These are phyloP conservation scores for Russula brevipes DNA, from an alignment of 768 basidiomycete genomes.

Conservation along the genomic window DNA sequence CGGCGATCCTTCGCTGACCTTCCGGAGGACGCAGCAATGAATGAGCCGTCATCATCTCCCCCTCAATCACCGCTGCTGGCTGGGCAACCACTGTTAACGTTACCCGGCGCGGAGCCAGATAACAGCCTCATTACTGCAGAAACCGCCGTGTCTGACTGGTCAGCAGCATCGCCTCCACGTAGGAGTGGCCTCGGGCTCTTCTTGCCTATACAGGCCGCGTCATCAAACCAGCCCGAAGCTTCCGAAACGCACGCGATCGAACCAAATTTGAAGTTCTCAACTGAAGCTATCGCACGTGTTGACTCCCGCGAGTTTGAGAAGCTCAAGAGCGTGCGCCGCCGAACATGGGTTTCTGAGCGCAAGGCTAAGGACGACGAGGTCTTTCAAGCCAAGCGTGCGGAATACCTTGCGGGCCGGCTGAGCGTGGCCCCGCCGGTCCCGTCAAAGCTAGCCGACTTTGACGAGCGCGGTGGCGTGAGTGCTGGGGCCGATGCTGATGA, in stretches of 20 bases:
- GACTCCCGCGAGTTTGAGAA: constrained; percentile 16
- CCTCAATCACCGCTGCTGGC: constrained; percentile 4
- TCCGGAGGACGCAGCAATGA: constrained; percentile 14
- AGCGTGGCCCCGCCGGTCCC: constrained; percentile 24
- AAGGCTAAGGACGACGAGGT: constrained; percentile 24
- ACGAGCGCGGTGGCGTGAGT: constrained; percentile 30
- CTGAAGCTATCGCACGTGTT: constrained; percentile 10
- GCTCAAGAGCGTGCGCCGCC: constrained; percentile 22
- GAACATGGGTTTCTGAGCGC: constrained; percentile 23
- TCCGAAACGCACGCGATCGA: constrained; percentile 16
- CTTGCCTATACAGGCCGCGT: constrained; percentile 23
- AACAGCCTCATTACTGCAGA: constrained; percentile 30
- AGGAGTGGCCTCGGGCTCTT: constrained; percentile 20
- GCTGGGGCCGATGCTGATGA: constrained; percentile 29
- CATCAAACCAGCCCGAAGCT: constrained; percentile 15
- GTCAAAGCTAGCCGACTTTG: constrained; percentile 25
- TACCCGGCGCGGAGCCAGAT: constrained; percentile 43
- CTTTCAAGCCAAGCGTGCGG: constrained; percentile 18
- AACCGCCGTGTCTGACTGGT: constrained; percentile 14
- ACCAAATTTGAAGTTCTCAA: constrained; percentile 23
- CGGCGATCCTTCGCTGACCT: constrained; percentile 21
- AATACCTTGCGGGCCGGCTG: constrained; percentile 18
- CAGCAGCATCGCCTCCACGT: constrained; percentile 13
- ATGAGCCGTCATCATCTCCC: background rate
- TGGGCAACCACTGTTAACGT: constrained; percentile 31